Evolutionary conservation across 2,329 filamentous ascomycete species (phyloP), one percentile per base, ranked within the genome.

Genomic region (Parastagonospora avenae): DNA sequence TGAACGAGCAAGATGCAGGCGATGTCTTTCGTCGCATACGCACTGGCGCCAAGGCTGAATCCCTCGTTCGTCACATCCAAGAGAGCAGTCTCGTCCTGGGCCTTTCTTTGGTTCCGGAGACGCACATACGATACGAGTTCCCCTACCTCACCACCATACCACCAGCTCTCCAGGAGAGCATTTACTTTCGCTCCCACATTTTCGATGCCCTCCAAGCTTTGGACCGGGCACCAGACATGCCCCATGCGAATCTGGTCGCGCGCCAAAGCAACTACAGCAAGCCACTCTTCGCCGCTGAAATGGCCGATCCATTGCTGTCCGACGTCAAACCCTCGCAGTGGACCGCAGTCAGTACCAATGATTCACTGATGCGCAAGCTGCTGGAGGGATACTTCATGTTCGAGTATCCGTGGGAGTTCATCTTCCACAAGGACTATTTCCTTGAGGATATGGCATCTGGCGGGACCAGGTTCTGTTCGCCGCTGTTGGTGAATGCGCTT

Each of bases 401-500:
- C 15, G 48, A 62, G 19, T 54, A 64, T 41, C 50, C 47, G 2
- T 42, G 31, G 19, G 39, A 49, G 10, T 46, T 51, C 24, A 49
- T 46, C 39, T 61, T 64, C 29, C 49, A 59, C 29, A 65, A 61
- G 28, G 51, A 52, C 9, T 44, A 55, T 35, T 63, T 65, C 14
- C 48, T 65, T 8, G 57, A 59, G 33, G 62, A 64, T 19, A 50
- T 66, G 49, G 36, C 46, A n/a, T 38, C 48, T 10, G 46, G 48
- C 28, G 41, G 36, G 8, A 45, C 33, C 2, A 39, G 49, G 19
- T 59, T 57, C 16, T 64, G 61, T 43, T 63, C 59, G 2, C 38
- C 55, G 11, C 48, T 64, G 4, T 29, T 65, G 7, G 59, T 64
- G 10, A 64, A 65, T 35, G 51, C 61, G 19, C 32, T 63, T 9